Evolutionary conservation across 2,329 filamentous ascomycete genomes (phyloP).

Genomic region (Waltergamsia citrina): DNA sequence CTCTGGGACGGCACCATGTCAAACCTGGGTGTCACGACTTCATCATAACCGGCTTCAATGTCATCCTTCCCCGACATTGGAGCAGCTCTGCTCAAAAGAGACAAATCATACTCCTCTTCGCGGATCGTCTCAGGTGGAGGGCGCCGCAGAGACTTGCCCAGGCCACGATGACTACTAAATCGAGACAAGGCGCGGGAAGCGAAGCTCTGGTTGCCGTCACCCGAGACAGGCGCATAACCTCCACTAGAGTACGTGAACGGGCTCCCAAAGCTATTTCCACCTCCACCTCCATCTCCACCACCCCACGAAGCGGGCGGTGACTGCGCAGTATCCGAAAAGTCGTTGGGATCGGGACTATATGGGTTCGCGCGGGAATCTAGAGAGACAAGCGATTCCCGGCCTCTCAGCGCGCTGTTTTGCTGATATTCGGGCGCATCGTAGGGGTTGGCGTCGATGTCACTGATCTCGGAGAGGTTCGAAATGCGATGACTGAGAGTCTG

Average conservation of each 20-base stretch:
- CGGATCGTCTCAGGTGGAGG: constrained; percentile 17
- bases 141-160: constrained; percentile 1
- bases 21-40: constrained; percentile 22
- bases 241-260: constrained; percentile 5
- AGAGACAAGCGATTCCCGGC: constrained; percentile 28
- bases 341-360: constrained; percentile 5
- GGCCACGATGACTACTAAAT: background rate
- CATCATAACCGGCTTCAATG: constrained; percentile 14
- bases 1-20: constrained; percentile 37
- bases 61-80: constrained; percentile 25
- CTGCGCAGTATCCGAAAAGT: constrained; percentile 3
- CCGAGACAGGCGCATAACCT: constrained; percentile 16
- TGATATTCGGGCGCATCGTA: constrained; percentile 12
- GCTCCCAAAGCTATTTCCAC: too few relatives aligned
- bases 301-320: background rate
- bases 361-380: constrained; percentile 19
- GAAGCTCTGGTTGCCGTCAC: background rate
- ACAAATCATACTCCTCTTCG: constrained; percentile 33
- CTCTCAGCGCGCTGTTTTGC: constrained; percentile 14
- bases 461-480: constrained; percentile 23
- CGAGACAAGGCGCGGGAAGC: background rate
- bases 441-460: constrained; percentile 14
- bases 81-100: constrained; percentile 29
- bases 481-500: constrained; percentile 18
- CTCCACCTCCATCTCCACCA: constrained; percentile 1